Percentiles rank a stretch among this genome's conserved stretches.
These are phyloP conservation scores for Boletus sp. DNA, from an alignment of 1,284 basidiomycete genomes.

Conservation along the genomic window DNA sequence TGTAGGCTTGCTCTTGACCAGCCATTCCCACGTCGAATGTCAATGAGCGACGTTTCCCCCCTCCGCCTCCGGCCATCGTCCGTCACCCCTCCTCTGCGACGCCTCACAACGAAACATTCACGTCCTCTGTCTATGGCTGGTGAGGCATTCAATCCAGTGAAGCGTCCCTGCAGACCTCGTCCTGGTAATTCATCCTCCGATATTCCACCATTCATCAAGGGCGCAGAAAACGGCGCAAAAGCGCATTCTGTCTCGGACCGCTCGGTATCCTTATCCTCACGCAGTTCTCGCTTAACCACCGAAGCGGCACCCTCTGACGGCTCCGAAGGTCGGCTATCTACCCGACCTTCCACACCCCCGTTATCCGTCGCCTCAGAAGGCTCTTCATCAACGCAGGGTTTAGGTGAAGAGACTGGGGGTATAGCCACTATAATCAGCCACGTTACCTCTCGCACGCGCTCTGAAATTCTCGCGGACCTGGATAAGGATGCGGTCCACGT, in stretches of 20 bases:
- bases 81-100: constrained; percentile 25
- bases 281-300: constrained; percentile 23
- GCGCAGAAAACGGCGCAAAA: constrained; percentile 16
- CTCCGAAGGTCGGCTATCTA: constrained; percentile 24
- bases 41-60: constrained; percentile 35
- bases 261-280: constrained; percentile 21
- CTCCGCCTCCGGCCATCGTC: constrained; percentile 34
- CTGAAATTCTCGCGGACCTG: constrained; percentile 32
- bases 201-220: constrained; percentile 16
- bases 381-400: constrained; percentile 25
- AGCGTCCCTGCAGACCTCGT: constrained; percentile 28
- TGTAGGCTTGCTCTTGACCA: constrained; percentile 27
- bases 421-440: constrained; percentile 32
- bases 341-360: constrained; percentile 29
- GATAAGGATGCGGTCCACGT: constrained; percentile 29
- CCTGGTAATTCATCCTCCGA: constrained; percentile 18
- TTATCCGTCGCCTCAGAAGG: constrained; percentile 27
- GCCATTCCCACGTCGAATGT: constrained; percentile 34
- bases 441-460: constrained; percentile 26
- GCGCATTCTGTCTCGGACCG: constrained; percentile 16
- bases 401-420: constrained; percentile 18
- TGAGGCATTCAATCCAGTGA: constrained; percentile 27
- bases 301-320: constrained; percentile 19
- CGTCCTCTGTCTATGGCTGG: constrained; percentile 31
- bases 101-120: constrained; percentile 26